phyloP scores from a whole-genome alignment of 164 flowering plant genomes.

The Sedum album region DNA sequence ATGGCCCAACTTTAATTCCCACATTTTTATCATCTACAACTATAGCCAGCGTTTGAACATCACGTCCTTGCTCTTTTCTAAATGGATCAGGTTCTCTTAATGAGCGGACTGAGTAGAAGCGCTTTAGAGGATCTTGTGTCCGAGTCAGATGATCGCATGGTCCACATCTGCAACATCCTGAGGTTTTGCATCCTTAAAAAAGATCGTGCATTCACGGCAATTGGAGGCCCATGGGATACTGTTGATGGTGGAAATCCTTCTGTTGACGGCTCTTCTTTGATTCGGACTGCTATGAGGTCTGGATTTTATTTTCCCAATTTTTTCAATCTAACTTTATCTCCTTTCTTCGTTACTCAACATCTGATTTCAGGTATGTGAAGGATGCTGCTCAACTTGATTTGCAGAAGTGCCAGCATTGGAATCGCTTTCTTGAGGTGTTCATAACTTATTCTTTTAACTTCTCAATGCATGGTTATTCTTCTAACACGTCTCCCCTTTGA shows the following conservation, averaged over 20 bases:
- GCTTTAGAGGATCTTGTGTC: constrained; percentile 77
- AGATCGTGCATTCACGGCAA: constrained; percentile 58
- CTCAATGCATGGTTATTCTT: neutral
- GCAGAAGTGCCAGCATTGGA: constrained; percentile 68
- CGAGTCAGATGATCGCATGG: constrained; percentile 63
- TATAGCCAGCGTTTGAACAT: neutral
- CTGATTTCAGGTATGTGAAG: constrained; percentile 49
- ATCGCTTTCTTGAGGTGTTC: constrained; percentile 86
- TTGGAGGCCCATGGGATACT: constrained; percentile 79
- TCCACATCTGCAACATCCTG: constrained; percentile 73
- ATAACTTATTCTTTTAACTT: neutral
- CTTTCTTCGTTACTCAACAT: constrained; percentile 3
- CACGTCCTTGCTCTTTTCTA: neutral
- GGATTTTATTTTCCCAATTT: neutral
- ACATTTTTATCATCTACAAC: neutral
- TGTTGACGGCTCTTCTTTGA: constrained; percentile 54
- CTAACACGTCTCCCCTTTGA: neutral
- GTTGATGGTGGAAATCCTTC: constrained; percentile 69
- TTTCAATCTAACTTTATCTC: neutral
- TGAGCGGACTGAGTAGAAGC: constrained; percentile 84
- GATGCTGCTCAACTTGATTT: constrained; percentile 64
- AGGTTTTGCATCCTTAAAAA: constrained; percentile 72
- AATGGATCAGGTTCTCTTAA: constrained; percentile 56
- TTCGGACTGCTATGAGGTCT: constrained; percentile 67
- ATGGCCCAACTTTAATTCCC: no score